These are phyloP conservation scores for Phytomonas sp. DNA, from an alignment of 208 protist genomes.

Conservation along the genomic window DNA sequence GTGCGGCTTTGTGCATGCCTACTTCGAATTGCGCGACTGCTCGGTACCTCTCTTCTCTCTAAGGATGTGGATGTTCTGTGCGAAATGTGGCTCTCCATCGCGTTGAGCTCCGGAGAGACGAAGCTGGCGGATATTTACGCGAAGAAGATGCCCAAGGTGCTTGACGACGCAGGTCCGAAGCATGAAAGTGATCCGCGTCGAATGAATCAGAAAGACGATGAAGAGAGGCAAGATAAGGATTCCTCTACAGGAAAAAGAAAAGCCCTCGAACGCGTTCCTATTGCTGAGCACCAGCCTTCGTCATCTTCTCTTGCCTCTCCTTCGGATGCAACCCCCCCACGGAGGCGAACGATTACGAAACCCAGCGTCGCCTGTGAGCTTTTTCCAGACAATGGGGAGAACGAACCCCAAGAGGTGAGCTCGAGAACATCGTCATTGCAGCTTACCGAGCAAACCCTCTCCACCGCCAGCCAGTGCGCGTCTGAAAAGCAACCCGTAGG, in stretches of 20 bases:
- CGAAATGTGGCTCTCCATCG: constrained; percentile 48
- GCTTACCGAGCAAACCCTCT: neutral
- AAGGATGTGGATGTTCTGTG: constrained; percentile 59
- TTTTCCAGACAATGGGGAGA: neutral
- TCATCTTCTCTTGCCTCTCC: neutral
- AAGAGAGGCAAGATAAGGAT: neutral
- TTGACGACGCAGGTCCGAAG: neutral
- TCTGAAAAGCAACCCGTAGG: neutral
- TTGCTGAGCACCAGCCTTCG: neutral
- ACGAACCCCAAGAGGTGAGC: neutral
- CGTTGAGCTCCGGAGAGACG: constrained; percentile 14
- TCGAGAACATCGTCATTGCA: neutral
- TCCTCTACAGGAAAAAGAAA: neutral
- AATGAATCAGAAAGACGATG: neutral
- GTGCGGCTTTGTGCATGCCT: constrained; percentile 42
- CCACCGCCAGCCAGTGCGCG: neutral
- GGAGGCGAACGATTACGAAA: neutral
- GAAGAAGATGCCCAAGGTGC: constrained; percentile 14
- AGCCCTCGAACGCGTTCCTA: neutral
- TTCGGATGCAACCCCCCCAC: neutral
- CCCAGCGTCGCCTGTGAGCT: neutral
- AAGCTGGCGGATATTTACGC: constrained; percentile 9
- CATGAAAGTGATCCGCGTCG: neutral
- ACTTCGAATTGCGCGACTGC: constrained; percentile 32
- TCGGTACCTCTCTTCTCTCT: constrained; percentile 36